Evolutionary conservation across 306 rosid genomes (phyloP).

Genomic region (Hylodesmum podocarpum): DNA sequence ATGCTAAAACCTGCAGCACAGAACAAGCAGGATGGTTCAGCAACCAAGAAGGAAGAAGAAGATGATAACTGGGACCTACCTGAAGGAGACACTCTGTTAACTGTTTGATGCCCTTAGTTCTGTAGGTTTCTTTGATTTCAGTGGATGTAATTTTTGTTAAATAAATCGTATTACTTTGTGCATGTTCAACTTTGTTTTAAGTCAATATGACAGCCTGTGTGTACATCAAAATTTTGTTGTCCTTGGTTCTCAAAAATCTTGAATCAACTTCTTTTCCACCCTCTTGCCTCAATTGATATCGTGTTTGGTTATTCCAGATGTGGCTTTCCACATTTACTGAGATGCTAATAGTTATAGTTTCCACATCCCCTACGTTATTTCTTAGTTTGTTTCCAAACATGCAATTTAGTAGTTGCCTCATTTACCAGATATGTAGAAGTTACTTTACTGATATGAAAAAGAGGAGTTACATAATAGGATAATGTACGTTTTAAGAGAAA

Average conservation of each 20-base stretch:
- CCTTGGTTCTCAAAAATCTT: neutral
- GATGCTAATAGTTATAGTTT: no score
- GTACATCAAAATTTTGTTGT: neutral
- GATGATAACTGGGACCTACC: constrained; percentile 86
- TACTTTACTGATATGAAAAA: neutral
- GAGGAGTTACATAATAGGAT: neutral
- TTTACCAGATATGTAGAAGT: neutral
- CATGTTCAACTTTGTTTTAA: neutral
- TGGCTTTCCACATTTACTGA: no score
- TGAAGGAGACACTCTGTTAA: constrained; percentile 47
- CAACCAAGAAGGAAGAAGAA: constrained; percentile 52
- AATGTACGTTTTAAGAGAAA: neutral
- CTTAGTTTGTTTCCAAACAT: no score
- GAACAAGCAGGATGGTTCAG: constrained; percentile 18
- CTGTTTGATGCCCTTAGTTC: neutral
- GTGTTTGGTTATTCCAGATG: no score
- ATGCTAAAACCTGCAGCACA: neutral
- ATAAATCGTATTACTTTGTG: constrained; percentile 22
- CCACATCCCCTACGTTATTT: no score
- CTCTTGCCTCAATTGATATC: neutral
- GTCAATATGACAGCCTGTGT: neutral
- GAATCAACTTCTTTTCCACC: neutral
- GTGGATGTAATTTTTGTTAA: constrained; percentile 30
- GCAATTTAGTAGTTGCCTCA: neutral
- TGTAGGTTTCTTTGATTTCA: constrained; percentile 22